Percentiles rank a stretch among this genome's conserved stretches.
These are phyloP conservation scores for Skeletonema grethae DNA, from an alignment of 108 stramenopile species.

Conservation along the genomic window DNA sequence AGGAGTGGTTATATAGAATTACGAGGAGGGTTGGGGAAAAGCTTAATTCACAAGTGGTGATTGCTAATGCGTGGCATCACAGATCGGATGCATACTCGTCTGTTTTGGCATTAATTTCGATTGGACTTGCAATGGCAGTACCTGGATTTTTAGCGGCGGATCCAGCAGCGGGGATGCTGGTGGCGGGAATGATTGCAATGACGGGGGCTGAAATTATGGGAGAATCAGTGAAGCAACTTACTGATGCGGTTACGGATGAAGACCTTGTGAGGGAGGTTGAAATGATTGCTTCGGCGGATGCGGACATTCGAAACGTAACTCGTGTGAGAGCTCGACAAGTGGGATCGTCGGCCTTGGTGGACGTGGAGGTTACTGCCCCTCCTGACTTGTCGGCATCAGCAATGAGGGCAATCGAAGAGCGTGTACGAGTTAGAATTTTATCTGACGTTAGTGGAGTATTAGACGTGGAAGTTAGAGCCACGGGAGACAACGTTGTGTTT, in stretches of 20 bases:
- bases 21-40: conserved; percentile 84
- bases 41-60: conserved; percentile 89
- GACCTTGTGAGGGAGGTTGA: conserved; percentile 49
- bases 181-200: conserved; percentile 94
- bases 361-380: conserved; percentile 56
- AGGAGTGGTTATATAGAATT: conserved; percentile 93
- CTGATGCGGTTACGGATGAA: conserved; percentile 74
- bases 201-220: conserved; percentile 89
- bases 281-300: conserved; percentile 27
- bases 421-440: conserved; percentile 47
- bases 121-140: conserved; percentile 82
- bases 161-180: conserved; percentile 91
- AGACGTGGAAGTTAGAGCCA: conserved; percentile 53
- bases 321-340: conserved; percentile 74
- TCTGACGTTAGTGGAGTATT: conserved; percentile 39
- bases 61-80: conserved; percentile 99
- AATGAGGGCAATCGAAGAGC: conserved; percentile 69
- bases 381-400: conserved; percentile 63
- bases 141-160: conserved; percentile 79
- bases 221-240: conserved; percentile 83
- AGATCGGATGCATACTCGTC: conserved; percentile 94
- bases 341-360: conserved; percentile 72
- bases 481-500: conserved; percentile 44
- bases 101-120: conserved; percentile 86
- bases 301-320: conserved; percentile 60